Conservation (phyloP, 2,329 filamentous ascomycete genomes). For the Colletotrichum agaves region DNA sequence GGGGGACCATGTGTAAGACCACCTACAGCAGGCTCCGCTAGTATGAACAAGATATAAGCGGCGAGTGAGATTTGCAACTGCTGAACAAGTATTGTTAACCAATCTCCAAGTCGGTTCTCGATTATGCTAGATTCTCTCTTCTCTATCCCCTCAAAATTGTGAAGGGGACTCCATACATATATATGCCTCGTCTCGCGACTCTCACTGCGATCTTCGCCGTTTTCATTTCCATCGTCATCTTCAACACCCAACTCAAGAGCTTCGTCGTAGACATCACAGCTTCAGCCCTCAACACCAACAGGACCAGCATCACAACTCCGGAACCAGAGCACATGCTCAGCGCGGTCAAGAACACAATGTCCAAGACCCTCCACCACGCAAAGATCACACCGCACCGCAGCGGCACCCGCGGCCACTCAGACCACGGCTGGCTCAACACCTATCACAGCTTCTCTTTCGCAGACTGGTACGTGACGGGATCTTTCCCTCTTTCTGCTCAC, state of each 20-base stretch:
- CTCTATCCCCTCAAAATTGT: no score
- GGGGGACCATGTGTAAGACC: slow-evolving; percentile 34
- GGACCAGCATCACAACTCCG: slow-evolving; percentile 32
- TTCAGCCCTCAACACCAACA: slow-evolving; percentile 39
- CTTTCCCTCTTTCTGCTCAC: no score
- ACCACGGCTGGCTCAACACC: slow-evolving; percentile 89
- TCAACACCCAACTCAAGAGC: slow-evolving; percentile 42
- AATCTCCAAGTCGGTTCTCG: slow-evolving; percentile 32
- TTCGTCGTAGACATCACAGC: slow-evolving; percentile 40
- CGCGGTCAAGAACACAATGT: slow-evolving; percentile 63
- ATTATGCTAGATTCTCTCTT: slow-evolving; percentile 20
- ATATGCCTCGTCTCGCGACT: slow-evolving; percentile 51
- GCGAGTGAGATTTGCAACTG: slow-evolving; percentile 36
- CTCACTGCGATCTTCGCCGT: slow-evolving; percentile 49
- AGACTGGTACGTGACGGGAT: slow-evolving; percentile 53
- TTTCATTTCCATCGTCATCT: slow-evolving; percentile 51
- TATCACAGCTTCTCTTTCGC: slow-evolving; percentile 91
- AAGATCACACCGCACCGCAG: slow-evolving; percentile 82
- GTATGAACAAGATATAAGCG: slow-evolving; percentile 24
- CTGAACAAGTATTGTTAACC: slow-evolving; percentile 30
- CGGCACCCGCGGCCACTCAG: slow-evolving; percentile 75
- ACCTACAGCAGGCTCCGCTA: slow-evolving; percentile 7
- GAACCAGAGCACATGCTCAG: slow-evolving; percentile 46
- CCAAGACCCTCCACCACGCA: slow-evolving; percentile 71
- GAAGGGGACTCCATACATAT: slow-evolving; percentile 42